phyloP scores from a whole-genome alignment of 495 filamentous ascomycete species.

The Aspergillus sclerotiicarbonarius region DNA sequence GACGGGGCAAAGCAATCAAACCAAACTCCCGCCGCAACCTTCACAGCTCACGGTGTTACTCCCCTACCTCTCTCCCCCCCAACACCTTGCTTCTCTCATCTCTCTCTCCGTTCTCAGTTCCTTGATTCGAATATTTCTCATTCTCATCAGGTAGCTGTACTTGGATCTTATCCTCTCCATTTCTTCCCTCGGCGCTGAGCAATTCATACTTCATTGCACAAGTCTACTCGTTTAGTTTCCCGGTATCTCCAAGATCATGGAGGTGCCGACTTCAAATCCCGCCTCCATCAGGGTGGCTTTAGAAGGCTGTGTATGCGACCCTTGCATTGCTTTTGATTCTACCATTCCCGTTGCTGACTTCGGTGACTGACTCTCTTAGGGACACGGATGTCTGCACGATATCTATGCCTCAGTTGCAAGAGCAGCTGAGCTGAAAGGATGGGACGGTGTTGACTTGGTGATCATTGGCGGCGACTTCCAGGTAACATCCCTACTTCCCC shows the following conservation, averaged over 20 bases:
- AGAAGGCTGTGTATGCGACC: slow-evolving; percentile 73
- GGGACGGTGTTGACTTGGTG: slow-evolving; percentile 75
- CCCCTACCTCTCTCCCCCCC: slow-evolving; percentile 4
- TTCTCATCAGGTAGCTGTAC: not conserved
- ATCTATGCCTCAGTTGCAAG: slow-evolving; percentile 77
- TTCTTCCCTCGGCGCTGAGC: not conserved
- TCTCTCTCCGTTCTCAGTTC: no score
- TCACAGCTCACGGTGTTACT: not conserved
- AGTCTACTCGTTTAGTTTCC: not conserved
- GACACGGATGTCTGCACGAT: slow-evolving; percentile 83
- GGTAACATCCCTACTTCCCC: slow-evolving; percentile 37
- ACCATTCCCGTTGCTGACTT: slow-evolving; percentile 14
- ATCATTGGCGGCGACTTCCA: slow-evolving; percentile 94
- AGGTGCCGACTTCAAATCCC: slow-evolving; percentile 5
- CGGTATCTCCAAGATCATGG: slow-evolving; percentile 10
- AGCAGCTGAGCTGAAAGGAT: slow-evolving; percentile 61
- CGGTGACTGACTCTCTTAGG: slow-evolving; percentile 47
- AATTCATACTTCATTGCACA: not conserved
- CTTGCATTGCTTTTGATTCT: not conserved
- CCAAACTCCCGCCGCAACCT: not conserved
- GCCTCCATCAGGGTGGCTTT: slow-evolving; percentile 54
- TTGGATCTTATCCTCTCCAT: not conserved
- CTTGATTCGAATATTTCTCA: no score
- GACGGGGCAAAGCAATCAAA: slow-evolving; percentile 1
- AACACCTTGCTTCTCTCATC: not conserved